Evolutionary conservation across 225 moss, liverwort and hornwort species (phyloP).

Genomic region (Physcomitrellopsis africana): DNA sequence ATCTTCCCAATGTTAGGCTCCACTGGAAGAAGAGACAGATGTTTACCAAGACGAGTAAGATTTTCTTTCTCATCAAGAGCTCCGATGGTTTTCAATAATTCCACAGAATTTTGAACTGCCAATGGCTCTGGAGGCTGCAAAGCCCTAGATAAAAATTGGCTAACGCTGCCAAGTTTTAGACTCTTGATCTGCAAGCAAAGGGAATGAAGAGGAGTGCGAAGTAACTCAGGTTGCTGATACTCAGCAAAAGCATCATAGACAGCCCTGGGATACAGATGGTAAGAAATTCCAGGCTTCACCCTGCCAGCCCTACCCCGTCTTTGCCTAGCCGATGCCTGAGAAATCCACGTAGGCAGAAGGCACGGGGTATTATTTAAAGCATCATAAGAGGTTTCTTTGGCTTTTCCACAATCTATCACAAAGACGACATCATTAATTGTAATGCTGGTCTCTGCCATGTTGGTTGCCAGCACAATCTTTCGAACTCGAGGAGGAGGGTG

Average conservation of each 20-base stretch:
- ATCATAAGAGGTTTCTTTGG: constrained; percentile 99
- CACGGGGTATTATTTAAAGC: constrained; percentile 97
- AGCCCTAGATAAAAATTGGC: constrained; percentile 82
- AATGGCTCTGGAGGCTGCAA: constrained; percentile 88
- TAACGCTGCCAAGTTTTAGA: constrained; percentile 82
- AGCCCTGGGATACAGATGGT: constrained; percentile 89
- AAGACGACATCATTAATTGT: constrained; percentile 96
- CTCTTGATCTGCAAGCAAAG: constrained; percentile 98
- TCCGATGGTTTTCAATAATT: constrained; percentile 89
- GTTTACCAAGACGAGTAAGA: constrained; percentile 86
- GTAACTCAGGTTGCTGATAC: constrained; percentile 93
- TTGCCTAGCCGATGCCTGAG: constrained; percentile 94
- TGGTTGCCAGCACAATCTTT: constrained; percentile 97
- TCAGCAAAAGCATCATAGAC: constrained; percentile 89
- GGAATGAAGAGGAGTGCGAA: constrained; percentile 95
- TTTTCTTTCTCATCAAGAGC: constrained; percentile 86
- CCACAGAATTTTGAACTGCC: constrained; percentile 90
- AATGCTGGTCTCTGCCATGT: constrained; percentile 99
- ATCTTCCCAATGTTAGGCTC: constrained; percentile 97
- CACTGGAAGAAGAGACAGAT: constrained; percentile 85
- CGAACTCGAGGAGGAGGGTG: constrained; percentile 80
- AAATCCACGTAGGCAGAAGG: constrained; percentile 93
- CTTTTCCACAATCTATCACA: constrained; percentile 95
- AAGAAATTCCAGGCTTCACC: constrained; percentile 88
- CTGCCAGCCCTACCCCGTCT: constrained; percentile 95